phyloP scores from a whole-genome alignment of 164 flowering plant genomes.

The Annona cherimola region DNA sequence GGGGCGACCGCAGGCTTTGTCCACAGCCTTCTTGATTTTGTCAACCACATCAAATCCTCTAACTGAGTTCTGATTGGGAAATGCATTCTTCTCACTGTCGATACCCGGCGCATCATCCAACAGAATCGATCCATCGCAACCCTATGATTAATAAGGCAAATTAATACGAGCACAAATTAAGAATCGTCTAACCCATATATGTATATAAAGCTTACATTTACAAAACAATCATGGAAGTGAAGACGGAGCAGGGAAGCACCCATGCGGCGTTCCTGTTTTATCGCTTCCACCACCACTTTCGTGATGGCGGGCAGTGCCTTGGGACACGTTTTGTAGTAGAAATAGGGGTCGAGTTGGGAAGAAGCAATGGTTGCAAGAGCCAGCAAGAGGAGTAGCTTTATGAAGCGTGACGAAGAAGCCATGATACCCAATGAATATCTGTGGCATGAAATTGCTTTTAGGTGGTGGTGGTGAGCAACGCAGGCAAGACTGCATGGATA shows the following conservation, averaged over 20 bases:
- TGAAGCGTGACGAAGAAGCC: no score
- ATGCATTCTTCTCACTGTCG: conserved; percentile 28
- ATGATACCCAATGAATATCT: no score
- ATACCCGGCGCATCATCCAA: conserved; percentile 32
- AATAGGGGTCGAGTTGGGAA: no score
- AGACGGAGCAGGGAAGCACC: not conserved
- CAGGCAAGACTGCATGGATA: no score
- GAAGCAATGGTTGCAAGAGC: no score
- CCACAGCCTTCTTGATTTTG: conserved; percentile 19
- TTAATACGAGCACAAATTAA: not conserved
- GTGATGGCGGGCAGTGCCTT: no score
- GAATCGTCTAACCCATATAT: not conserved
- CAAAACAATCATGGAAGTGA: not conserved
- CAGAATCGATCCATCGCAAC: conserved; percentile 57
- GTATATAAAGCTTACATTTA: not conserved
- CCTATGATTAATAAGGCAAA: conserved; percentile 24
- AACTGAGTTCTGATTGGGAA: conserved; percentile 20
- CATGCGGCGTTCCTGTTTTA: not conserved
- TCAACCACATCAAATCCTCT: conserved; percentile 32
- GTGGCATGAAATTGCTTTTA: no score
- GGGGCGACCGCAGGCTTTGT: conserved; percentile 14
- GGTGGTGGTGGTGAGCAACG: no score
- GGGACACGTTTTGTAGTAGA: no score
- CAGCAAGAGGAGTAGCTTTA: no score
- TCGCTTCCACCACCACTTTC: no score